Evolutionary conservation across 495 filamentous ascomycete species (phyloP).

Genomic region (Lepidopterella palustris): DNA sequence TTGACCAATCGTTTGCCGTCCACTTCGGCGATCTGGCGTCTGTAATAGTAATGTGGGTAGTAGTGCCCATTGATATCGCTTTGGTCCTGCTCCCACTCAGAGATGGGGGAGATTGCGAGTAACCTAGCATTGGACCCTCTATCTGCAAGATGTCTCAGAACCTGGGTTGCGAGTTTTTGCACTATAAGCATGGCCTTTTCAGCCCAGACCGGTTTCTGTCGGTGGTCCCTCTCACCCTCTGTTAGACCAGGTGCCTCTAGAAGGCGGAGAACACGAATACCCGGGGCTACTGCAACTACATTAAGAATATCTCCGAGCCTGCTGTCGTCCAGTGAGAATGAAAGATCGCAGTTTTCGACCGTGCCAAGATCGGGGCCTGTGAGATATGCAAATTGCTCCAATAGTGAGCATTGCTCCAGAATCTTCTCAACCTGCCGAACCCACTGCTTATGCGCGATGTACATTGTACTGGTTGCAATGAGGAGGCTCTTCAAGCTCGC

Average conservation of each 20-base stretch:
- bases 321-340: background rate
- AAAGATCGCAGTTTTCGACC: background rate
- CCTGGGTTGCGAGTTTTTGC: constrained; percentile 1
- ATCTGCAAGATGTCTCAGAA: constrained; percentile 6
- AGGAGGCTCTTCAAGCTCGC: constrained; percentile 8
- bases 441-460: background rate
- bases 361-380: background rate
- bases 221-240: background rate
- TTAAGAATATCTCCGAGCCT: background rate
- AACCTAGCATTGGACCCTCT: constrained; percentile 8
- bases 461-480: background rate
- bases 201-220: background rate
- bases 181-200: constrained; percentile 7
- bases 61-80: constrained; percentile 8
- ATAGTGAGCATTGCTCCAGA: background rate
- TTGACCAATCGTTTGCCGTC: constrained; percentile 1
- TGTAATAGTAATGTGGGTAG: constrained; percentile 12
- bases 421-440: background rate
- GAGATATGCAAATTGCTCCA: constrained; percentile 1
- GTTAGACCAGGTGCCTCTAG: constrained; percentile 1
- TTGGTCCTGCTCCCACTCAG: constrained; percentile 6
- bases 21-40: background rate
- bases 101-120: constrained; percentile 7
- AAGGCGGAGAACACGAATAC: constrained; percentile 5
- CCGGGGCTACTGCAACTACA: constrained; percentile 4